Evolutionary conservation across 1,284 basidiomycete genomes (phyloP).

Genomic region (Cryptococcus sp.): DNA sequence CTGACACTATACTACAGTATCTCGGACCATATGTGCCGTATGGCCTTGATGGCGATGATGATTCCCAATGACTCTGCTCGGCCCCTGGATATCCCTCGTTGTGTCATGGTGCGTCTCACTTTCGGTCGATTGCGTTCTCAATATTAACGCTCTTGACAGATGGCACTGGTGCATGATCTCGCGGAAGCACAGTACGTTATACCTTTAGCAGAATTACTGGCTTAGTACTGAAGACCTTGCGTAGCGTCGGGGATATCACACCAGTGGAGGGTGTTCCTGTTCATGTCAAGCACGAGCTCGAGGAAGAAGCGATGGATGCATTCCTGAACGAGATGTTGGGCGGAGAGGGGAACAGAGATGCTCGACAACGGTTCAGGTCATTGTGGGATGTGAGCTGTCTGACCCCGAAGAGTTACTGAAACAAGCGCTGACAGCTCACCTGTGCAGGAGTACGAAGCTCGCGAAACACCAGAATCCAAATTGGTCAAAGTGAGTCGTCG

Average conservation of each 20-base stretch:
- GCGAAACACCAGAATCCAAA: conserved; percentile 75
- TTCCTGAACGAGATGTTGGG: conserved; percentile 90
- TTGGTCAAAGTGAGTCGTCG: conserved; percentile 79
- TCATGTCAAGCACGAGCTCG: conserved; percentile 67
- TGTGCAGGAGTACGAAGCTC: conserved; percentile 83
- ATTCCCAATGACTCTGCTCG: conserved; percentile 61
- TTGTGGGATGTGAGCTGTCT: conserved; percentile 70
- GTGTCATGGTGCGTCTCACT: conserved; percentile 43
- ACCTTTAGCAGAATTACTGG: neutral
- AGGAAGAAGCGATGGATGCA: conserved; percentile 84
- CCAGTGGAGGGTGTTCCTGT: conserved; percentile 84
- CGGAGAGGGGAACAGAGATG: conserved; percentile 61
- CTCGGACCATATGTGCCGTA: conserved; percentile 96
- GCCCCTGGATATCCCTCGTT: conserved; percentile 70
- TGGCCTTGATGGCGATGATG: conserved; percentile 89
- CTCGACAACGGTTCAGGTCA: conserved; percentile 72
- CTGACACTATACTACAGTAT: conserved; percentile 63
- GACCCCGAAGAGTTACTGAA: too few species aligned
- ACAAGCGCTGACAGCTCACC: neutral
- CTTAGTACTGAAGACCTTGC: conserved; percentile 2
- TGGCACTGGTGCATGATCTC: conserved; percentile 90
- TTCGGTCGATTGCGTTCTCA: neutral
- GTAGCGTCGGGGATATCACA: conserved; percentile 83
- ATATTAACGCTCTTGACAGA: conserved; percentile 44
- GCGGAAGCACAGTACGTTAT: conserved; percentile 76